phyloP scores from a whole-genome alignment of 1,139 yeast genomes.

The Tardiomyces depauwii region DNA sequence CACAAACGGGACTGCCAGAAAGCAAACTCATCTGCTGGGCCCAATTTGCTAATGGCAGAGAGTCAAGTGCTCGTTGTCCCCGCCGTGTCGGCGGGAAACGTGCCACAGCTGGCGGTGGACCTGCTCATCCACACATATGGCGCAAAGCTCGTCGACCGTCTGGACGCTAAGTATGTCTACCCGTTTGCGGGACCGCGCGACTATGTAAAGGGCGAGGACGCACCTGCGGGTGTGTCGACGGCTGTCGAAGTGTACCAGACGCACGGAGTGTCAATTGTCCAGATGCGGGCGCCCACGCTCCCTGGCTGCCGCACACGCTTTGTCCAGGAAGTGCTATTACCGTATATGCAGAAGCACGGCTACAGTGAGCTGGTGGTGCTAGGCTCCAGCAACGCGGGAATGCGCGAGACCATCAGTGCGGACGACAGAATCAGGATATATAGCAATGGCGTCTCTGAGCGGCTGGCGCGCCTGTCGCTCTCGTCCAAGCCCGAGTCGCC shows the following conservation, averaged over 20 bases:
- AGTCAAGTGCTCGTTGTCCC: slow-evolving; percentile 45
- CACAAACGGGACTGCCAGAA: too few relatives aligned
- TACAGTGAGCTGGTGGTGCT: slow-evolving; percentile 44
- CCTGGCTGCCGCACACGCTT: slow-evolving; percentile 49
- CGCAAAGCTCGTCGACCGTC: slow-evolving; percentile 39
- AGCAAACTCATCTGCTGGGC: too few relatives aligned
- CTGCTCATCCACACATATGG: slow-evolving; percentile 53
- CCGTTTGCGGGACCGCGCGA: slow-evolving; percentile 84
- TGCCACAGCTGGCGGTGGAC: slow-evolving; percentile 77
- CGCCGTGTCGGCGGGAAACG: slow-evolving; percentile 75
- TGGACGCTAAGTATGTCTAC: slow-evolving; percentile 53
- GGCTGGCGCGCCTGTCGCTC: slow-evolving; percentile 13
- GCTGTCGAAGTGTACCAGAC: slow-evolving; percentile 40
- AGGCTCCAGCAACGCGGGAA: slow-evolving; percentile 58
- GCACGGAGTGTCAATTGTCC: slow-evolving; percentile 45
- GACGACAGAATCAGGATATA: slow-evolving; percentile 4
- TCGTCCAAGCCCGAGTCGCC: background rate
- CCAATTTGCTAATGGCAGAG: background rate
- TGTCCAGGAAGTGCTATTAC: slow-evolving; percentile 41
- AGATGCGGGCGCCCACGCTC: slow-evolving; percentile 75
- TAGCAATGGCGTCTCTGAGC: slow-evolving; percentile 9
- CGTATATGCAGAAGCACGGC: slow-evolving; percentile 32
- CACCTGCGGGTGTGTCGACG: slow-evolving; percentile 36
- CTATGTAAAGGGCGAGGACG: slow-evolving; percentile 17
- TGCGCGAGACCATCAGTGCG: slow-evolving; percentile 8